Evolutionary conservation across 2,329 filamentous ascomycete genomes (phyloP).

Genomic region (Pseudocercospora crystallina): DNA sequence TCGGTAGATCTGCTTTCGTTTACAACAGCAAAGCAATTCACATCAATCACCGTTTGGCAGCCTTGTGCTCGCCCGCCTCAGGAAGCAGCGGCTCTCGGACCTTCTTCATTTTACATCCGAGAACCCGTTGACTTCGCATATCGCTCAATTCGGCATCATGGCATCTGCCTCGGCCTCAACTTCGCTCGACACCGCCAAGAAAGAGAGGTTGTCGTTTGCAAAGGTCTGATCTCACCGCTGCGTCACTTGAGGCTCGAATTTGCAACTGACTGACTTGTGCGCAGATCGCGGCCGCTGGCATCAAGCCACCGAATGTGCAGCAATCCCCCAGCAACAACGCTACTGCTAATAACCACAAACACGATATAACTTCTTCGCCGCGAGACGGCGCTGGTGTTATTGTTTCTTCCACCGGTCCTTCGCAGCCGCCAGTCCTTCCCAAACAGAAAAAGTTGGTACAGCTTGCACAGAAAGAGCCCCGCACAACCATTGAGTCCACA

Average conservation of each 20-base stretch:
- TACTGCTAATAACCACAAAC: conserved; percentile 14
- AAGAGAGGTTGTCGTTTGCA: conserved; percentile 39
- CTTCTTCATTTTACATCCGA: conserved; percentile 15
- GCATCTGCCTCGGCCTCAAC: conserved; percentile 26
- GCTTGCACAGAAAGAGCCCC: conserved; percentile 16
- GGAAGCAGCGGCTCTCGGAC: conserved; percentile 38
- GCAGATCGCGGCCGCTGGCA: conserved; percentile 35
- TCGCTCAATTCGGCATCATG: conserved; percentile 32
- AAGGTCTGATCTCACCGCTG: conserved; percentile 30
- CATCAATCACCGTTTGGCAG: conserved; percentile 33
- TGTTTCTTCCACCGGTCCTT: conserved; percentile 17
- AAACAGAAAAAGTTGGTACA: conserved; percentile 26
- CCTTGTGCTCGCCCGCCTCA: conserved; percentile 33
- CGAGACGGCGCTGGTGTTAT: conserved; percentile 22
- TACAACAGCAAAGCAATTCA: conserved; percentile 11
- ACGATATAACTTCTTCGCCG: conserved; percentile 22
- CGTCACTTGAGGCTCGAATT: background rate
- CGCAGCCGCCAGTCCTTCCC: conserved; percentile 7
- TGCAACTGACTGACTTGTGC: conserved; percentile 10
- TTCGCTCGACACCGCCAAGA: conserved; percentile 25
- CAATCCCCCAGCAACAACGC: conserved; percentile 14
- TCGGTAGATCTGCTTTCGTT: conserved; percentile 29
- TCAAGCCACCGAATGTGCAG: conserved; percentile 29
- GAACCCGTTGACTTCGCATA: conserved; percentile 13
- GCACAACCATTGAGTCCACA: conserved; percentile 12